Base-by-base conservation (phyloP, 805 yeast species). In the Kodamaea jinghongensis region DNA sequence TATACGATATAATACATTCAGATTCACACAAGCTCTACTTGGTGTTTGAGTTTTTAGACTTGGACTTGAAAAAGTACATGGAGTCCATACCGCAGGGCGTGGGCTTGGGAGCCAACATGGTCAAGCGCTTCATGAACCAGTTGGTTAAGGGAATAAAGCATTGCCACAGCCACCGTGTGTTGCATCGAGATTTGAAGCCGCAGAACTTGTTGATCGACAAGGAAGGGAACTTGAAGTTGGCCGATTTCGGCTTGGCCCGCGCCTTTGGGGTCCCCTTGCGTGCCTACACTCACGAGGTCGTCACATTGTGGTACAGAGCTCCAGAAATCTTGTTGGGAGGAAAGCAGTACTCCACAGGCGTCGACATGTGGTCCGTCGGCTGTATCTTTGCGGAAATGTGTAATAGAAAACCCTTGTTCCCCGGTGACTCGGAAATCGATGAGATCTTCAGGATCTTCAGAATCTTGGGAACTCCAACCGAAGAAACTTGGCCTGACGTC, bases 361-460 rank as follows among this genome's bases (percentile, higher is more conserved):
- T 93, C 38, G 99, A 93, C 61, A 89, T 93, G 85, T 93, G 99
- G 99, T 87, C 96, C 8, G 86, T 91, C 45, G 99, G 99, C 11
- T 90, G 97, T 59, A 93, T 93, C 34, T 86, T 93, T 61, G 99
- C 97, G 5, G 99, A 93, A 61, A 90, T 93, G 98, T 88, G 90
- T 42, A 87, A 89, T 53, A 81, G 99, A 41, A 87, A 87, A 60
- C 97, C 99, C 6, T 63, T 93, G 38, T 91, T 93, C 67, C 96
- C 98, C 0, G 99, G 99, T 4, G 96, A 93, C 60, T 88, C 96
- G 8, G 99, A 93, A 61, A 95, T 93, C 56, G 99, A 93, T 61
- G 96, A 93, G 67, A 86, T 93, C 49, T 90, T 90, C 71, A 77
- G 93, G 62, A 93, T 93, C 43, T 93, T 93, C 67, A 77, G 96